Conservation (phyloP, 495 filamentous ascomycete genomes). For the Neurospora sp. region DNA sequence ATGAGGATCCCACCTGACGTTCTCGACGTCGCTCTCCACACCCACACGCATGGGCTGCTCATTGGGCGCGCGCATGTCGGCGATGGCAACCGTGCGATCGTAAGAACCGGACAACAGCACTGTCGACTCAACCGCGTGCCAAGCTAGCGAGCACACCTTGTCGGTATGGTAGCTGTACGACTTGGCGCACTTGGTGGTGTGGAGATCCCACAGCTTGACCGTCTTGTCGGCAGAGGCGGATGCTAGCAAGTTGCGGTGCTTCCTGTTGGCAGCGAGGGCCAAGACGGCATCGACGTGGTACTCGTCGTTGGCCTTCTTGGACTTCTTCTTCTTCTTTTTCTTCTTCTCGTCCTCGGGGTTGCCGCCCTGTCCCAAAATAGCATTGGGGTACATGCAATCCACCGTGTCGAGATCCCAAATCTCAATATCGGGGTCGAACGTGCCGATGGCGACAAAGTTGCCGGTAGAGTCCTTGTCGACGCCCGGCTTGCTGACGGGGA, state of each 20-base stretch:
- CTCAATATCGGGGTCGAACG: conserved; percentile 97
- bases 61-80: conserved; percentile 87
- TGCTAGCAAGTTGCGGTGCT: conserved; percentile 89
- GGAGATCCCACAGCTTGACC: conserved; percentile 94
- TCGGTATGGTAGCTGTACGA: conserved; percentile 88
- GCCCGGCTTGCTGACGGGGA: conserved; percentile 62
- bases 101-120: conserved; percentile 87
- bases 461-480: conserved; percentile 49
- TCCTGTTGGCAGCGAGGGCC: conserved; percentile 79
- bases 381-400: conserved; percentile 95
- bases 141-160: conserved; percentile 91
- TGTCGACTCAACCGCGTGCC: conserved; percentile 81
- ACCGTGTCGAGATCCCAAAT: conserved; percentile 94
- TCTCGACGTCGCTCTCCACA: conserved; percentile 91
- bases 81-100: conserved; percentile 81
- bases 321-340: conserved; percentile 77
- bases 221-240: conserved; percentile 94
- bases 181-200: conserved; percentile 82
- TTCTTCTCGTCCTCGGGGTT: conserved; percentile 37
- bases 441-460: conserved; percentile 91
- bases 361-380: conserved; percentile 83
- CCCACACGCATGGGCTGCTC: conserved; percentile 70
- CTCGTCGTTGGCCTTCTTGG: conserved; percentile 74
- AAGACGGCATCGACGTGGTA: conserved; percentile 94
- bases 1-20: conserved; percentile 84